phyloP scores from a whole-genome alignment of 2,329 filamentous ascomycete species.

The Cordyceps cateniannulata region DNA sequence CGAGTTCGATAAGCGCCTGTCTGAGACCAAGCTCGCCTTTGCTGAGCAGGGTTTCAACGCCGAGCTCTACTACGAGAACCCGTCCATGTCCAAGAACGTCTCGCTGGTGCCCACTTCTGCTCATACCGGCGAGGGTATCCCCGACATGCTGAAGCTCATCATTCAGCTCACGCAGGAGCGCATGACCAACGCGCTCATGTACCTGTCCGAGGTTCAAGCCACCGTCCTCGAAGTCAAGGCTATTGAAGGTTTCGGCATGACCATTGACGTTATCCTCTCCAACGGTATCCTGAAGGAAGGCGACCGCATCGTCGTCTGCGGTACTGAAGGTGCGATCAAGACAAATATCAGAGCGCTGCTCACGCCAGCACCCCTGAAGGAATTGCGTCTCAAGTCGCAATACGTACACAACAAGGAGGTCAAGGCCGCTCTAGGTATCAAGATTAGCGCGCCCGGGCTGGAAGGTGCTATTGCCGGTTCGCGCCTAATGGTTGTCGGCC shows the following conservation, averaged over 20 bases:
- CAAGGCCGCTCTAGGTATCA: conserved; percentile 96
- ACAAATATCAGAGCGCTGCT: conserved; percentile 93
- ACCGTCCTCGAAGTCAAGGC: conserved; percentile 98
- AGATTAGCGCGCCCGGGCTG: conserved; percentile 93
- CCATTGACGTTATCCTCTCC: conserved; percentile 92
- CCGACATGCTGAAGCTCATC: conserved; percentile 96
- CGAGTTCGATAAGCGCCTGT: conserved; percentile 86
- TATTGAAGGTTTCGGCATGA: conserved; percentile 97
- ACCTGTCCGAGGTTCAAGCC: conserved; percentile 93
- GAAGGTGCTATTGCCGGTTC: conserved; percentile 96
- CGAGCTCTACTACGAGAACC: conserved; percentile 95
- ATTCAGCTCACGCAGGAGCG: conserved; percentile 89
- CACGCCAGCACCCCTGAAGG: conserved; percentile 87
- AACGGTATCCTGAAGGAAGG: conserved; percentile 94
- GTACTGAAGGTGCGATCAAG: conserved; percentile 90
- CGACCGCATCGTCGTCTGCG: conserved; percentile 89
- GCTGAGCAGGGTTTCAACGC: conserved; percentile 97
- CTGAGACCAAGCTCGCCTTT: conserved; percentile 89
- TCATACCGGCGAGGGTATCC: conserved; percentile 97
- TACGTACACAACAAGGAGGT: conserved; percentile 99
- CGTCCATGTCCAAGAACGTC: conserved; percentile 88
- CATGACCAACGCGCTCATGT: conserved; percentile 97
- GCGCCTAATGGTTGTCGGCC: conserved; percentile 85
- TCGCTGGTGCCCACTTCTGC: conserved; percentile 97
- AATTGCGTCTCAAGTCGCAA: conserved; percentile 87